A percentile compares a stretch with the other conserved stretches of the same genome.
phyloP scores from a whole-genome alignment of 169 alveolate species.

The Eimeria zaria region DNA sequence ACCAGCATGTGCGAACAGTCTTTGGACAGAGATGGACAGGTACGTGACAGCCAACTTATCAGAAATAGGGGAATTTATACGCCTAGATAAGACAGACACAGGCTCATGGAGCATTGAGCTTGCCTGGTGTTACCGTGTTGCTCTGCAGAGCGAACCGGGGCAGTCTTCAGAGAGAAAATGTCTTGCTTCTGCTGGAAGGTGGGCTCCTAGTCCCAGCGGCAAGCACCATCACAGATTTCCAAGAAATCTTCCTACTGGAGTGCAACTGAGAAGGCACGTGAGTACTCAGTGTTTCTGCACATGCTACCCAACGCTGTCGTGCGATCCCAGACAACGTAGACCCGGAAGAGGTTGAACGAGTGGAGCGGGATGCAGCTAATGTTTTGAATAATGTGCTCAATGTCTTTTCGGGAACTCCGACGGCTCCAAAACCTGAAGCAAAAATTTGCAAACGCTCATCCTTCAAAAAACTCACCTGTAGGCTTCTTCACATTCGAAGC shows the following conservation, averaged over 20 bases:
- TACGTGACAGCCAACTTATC: constrained; percentile 1
- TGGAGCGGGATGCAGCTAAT: constrained; percentile 65
- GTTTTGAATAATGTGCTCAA: constrained; percentile 41
- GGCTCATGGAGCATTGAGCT: neutral
- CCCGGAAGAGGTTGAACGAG: constrained; percentile 73
- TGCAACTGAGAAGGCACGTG: neutral
- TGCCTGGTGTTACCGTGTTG: neutral
- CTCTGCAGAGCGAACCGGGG: constrained; percentile 66
- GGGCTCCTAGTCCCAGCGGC: neutral
- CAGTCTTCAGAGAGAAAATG: constrained; percentile 71
- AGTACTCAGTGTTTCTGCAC: no score
- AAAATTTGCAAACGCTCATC: constrained; percentile 65
- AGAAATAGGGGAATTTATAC: neutral
- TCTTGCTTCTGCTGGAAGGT: constrained; percentile 84
- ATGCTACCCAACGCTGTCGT: neutral
- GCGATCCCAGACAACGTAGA: constrained; percentile 78
- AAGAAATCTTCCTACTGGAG: neutral
- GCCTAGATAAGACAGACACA: neutral
- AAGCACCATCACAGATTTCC: neutral
- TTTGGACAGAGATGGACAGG: constrained; percentile 82
- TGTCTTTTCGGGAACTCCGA: constrained; percentile 48
- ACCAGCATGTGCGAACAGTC: constrained; percentile 69
- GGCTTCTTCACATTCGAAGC: neutral
- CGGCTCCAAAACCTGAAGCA: constrained; percentile 74
- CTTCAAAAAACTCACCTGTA: constrained; percentile 68